Base-by-base conservation (phyloP, 257 asterid species). In the Striga asiatica region DNA sequence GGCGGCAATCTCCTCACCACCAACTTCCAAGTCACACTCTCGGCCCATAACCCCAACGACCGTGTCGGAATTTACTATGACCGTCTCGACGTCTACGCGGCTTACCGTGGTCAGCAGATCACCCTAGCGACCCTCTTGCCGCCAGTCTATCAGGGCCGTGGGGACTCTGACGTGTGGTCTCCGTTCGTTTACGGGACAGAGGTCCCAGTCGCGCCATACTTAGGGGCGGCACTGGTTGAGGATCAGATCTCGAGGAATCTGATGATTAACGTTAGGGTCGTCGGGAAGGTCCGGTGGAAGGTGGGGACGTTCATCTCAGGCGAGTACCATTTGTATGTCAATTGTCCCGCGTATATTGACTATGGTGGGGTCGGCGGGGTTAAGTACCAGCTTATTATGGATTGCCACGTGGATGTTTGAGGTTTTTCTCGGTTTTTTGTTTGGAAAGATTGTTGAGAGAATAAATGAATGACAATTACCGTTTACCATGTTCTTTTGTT, bases 311-410 rank as follows among this genome's bases (percentile, higher is more conserved):
- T 83, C 50, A 22, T 83, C 32, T 56, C 89, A 2, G 71, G 83
- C 6, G 74, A 29, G 58, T 85, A 85, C 54, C 93, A 53, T 59
- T 41, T 89, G 75, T 14, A 39, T 53, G 94, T 63, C 10, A 81
- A 77, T 59, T 89, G 95, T 50, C 97, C 95, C 3, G 95, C 93
- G 35, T 89, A 85, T 59, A 67, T 89, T 0, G 74, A 76, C 46
- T 64, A 43, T n/a, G 50, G 24, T 81, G 4, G 81, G 77, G 8
- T 32, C 72, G 47, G 65, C 77, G 53, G 75, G 67, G 63, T 74
- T 11, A 80, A 80, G 73, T 77, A 74, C 57, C 78, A 71, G 70
- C 54, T 80, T 66, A 60, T 69, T 12, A 69, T 71, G 77, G 78
- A 67, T 29, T 80, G 88, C 60, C 76, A 74, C 43, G 88, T 72